Evolutionary conservation across 441 rosid species (phyloP), one percentile per base, ranked within the genome.

Genomic region (Erodium moschatum): DNA sequence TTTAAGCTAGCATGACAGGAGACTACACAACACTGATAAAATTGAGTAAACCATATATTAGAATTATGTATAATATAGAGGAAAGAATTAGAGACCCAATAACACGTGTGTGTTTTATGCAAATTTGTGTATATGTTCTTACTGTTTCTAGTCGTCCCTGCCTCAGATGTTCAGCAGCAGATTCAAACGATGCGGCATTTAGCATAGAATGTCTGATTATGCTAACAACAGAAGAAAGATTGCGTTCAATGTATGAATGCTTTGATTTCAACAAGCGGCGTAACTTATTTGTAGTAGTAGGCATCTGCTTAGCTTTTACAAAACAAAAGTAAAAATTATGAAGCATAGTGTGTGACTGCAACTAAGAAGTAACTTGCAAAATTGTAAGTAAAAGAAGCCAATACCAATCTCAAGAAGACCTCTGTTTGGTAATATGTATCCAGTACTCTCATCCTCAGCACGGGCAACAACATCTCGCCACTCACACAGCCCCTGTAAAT

Each of bases 381-480:
- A 38, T 5, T 20, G 19, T 60, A 9, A 11, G 27, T 62, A 24
- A 42, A 40, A 29, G 27, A 58, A 64, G 7, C 60, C 60, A 52
- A 52, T 82, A 91, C 97, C 97, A 33, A 93, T 82, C 72, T 89
- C 91, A 77, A 91, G 77, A 71, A 93, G 96, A 73, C 80, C 81
- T 81, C 80, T 93, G 77, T 93, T 93, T 18, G 98, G 96, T 75
- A 92, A 78, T 75, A 92, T 81, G 78, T 79, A 92, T 61, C 98
- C 96, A 19, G 96, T 93, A 81, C 98, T 90, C 76, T 93, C 98
- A 75, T 93, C 98, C 73, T 89, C 86, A 46, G 80, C 75, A 65
- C 97, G 95, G 65, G 96, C 97, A 80, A 89, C 75, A 60, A 7
- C 79, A 82, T 93, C 97, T 72, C 96, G 86, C 97, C 97, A 93